Base-by-base conservation (phyloP, 2,329 filamentous ascomycete genomes). In the Pseudocercospora crystallina region DNA sequence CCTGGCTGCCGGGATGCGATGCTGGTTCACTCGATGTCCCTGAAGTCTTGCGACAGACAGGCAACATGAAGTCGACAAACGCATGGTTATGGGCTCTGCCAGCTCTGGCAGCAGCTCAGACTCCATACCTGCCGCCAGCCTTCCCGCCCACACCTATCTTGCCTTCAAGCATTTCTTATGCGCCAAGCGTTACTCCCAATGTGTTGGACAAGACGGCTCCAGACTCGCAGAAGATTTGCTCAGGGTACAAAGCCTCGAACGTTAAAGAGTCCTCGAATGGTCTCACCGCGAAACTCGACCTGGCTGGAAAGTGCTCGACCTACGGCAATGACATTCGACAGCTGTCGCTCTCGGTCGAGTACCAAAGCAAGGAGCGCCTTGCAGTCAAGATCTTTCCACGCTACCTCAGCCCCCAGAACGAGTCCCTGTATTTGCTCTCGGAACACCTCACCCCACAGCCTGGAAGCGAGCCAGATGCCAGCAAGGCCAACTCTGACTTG, bases 291-390 rank as follows among this genome's bases (percentile, higher is more conserved):
- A 58, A 62, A 39, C 52, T 66, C 2, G 60, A 58, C 1, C 39
- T 66, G 26, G 61, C 61, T 8, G 64, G 64, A 35, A 12, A 50
- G 9, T 66, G 64, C 59, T 54, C 62, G n/a, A 58, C 55, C 5
- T 66, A 61, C 43, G 64, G 63, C 37, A 64, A 61, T 43, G 64
- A 66, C 44, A 62, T 66, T 40, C 36, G 20, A 10, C 54, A 62
- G 29, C 47, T 66, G 13, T 38, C 31, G 5, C 53, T 66, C 8
- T 38, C 53, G 9, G 63, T 65, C 9, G 31, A 61, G 35, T 65
- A 65, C 42, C 64, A 66, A 50, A 56, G 50, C 35, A 51, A 57
- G 33, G 37, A 63, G 12, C 60, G 64, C 9, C 53, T 66, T 7
- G 54, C 57, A 38, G 62, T 67, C 30, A 48, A 54, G 39, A 65